Evolutionary conservation across 192 early-diverging fungal species (phyloP).

Genomic region (Coemansia sp.): DNA sequence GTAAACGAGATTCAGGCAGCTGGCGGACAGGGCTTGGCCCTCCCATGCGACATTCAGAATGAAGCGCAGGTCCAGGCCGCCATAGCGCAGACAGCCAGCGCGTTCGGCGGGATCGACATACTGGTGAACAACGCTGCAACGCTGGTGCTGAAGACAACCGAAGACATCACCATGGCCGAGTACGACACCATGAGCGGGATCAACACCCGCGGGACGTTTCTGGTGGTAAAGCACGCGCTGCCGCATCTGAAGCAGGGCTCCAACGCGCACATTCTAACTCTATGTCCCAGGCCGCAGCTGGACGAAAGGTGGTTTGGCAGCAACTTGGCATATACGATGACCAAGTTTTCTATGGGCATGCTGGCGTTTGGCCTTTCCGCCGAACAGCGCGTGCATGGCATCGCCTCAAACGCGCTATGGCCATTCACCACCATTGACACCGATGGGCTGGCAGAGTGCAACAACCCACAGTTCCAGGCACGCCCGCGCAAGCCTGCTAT

Average conservation of each 20-base stretch:
- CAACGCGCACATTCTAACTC: slow-evolving; percentile 73
- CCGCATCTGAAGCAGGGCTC: slow-evolving; percentile 63
- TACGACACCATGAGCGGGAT: slow-evolving; percentile 66
- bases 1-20: slow-evolving; percentile 62
- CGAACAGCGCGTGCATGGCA: slow-evolving; percentile 62
- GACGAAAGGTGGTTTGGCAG: slow-evolving; percentile 61
- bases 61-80: slow-evolving; percentile 67
- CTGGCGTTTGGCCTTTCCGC: slow-evolving; percentile 67
- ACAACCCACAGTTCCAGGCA: slow-evolving; percentile 30
- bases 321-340: slow-evolving; percentile 61
- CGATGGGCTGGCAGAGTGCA: slow-evolving; percentile 56
- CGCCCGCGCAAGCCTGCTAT: slow-evolving; percentile 57
- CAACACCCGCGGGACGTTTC: slow-evolving; percentile 71
- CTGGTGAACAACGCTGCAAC: slow-evolving; percentile 72
- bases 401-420: slow-evolving; percentile 74
- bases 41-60: slow-evolving; percentile 71
- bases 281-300: slow-evolving; percentile 67
- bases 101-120: slow-evolving; percentile 78
- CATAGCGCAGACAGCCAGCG: slow-evolving; percentile 55
- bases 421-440: slow-evolving; percentile 72
- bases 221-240: slow-evolving; percentile 66
- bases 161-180: slow-evolving; percentile 51
- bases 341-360: slow-evolving; percentile 70
- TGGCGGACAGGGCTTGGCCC: slow-evolving; percentile 66
- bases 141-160: slow-evolving; percentile 63